phyloP scores from a whole-genome alignment of 306 rosid genomes.

The Comarum palustre region DNA sequence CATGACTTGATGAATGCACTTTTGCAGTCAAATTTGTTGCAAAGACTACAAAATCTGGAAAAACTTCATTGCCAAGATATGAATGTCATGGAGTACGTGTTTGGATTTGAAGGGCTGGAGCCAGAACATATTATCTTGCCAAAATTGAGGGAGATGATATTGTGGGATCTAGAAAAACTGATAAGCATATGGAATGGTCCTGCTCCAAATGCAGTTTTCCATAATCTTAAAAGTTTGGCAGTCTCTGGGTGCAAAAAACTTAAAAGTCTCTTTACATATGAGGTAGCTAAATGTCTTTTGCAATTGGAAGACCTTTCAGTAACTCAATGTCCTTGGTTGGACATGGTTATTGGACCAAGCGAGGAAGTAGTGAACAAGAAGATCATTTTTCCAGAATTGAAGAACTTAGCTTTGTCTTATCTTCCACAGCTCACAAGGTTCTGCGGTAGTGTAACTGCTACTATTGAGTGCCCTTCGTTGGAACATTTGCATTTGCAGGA shows the following conservation, averaged over 20 bases:
- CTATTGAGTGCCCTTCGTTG: background rate
- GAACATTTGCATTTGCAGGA: background rate
- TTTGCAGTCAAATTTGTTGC: conserved; percentile 7
- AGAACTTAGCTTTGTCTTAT: background rate
- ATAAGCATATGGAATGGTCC: background rate
- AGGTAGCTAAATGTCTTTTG: background rate
- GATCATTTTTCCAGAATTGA: background rate
- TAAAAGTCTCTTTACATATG: background rate
- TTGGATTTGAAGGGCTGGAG: conserved; percentile 7
- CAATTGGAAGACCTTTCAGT: background rate
- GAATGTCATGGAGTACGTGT: background rate
- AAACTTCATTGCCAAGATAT: background rate
- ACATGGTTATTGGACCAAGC: background rate
- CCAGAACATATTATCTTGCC: background rate
- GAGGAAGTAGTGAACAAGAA: background rate
- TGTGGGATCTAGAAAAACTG: background rate
- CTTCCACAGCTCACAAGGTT: background rate
- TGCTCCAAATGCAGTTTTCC: background rate
- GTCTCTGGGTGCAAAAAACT: background rate
- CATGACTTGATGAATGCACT: background rate
- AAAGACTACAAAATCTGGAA: conserved; percentile 8
- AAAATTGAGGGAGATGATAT: background rate
- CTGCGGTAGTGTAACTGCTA: background rate
- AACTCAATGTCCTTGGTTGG: background rate
- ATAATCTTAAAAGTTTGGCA: background rate